Conservation (phyloP, 2,329 filamentous ascomycete species). For the Neofusicoccum laricinum region DNA sequence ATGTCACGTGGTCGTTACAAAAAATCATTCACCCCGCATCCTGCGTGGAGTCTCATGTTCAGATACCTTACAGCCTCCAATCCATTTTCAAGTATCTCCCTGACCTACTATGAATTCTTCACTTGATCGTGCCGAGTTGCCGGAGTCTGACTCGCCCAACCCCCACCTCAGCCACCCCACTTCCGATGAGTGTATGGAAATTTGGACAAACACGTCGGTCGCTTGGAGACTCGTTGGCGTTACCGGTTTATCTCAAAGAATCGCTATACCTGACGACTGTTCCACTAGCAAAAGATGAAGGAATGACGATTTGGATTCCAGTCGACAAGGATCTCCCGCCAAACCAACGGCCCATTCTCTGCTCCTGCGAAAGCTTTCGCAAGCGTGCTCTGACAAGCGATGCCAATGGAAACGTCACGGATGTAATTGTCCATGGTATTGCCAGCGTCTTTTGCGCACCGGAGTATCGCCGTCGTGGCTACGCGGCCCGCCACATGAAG, state of each 20-base stretch:
- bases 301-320: constrained; percentile 55
- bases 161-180: constrained; percentile 58
- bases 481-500: constrained; percentile 70
- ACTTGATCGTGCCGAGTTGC: background rate
- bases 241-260: constrained; percentile 57
- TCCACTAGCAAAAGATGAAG: constrained; percentile 54
- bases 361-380: constrained; percentile 57
- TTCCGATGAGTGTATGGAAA: constrained; percentile 50
- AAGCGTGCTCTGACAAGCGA: constrained; percentile 45
- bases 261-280: constrained; percentile 58
- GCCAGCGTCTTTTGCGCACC: constrained; percentile 75
- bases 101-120: too few relatives aligned
- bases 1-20: too few relatives aligned
- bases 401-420: constrained; percentile 51
- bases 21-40: too few relatives aligned
- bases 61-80: too few relatives aligned
- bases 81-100: too few relatives aligned
- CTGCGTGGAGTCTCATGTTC: too few relatives aligned
- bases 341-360: constrained; percentile 44
- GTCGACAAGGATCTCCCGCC: constrained; percentile 41
- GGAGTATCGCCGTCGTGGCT: constrained; percentile 65
- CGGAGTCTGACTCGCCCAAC: background rate
- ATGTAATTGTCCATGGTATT: constrained; percentile 70
- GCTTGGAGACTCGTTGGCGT: constrained; percentile 58
- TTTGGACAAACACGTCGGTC: constrained; percentile 55